phyloP scores from a whole-genome alignment of 805 yeast species.

The Starmerella floricola region DNA sequence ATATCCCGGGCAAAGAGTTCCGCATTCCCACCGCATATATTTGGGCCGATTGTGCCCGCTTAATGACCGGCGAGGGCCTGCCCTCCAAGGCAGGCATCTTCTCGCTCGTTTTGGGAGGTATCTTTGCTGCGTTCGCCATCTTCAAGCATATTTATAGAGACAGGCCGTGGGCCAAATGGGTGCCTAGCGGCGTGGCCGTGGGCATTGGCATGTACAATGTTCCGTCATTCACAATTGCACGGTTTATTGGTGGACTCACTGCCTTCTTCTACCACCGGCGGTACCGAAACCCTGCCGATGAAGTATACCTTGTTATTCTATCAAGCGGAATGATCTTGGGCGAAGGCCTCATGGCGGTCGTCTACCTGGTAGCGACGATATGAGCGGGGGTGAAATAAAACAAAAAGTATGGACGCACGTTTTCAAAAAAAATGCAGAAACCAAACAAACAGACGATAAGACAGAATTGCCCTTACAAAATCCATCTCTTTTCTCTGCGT shows the following conservation, averaged over 20 bases:
- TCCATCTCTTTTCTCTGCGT: too few species aligned
- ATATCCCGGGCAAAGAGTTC: conserved; percentile 69
- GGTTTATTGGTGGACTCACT: conserved; percentile 77
- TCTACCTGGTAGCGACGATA: conserved; percentile 62
- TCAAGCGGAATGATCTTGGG: conserved; percentile 90
- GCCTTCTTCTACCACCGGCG: conserved; percentile 39
- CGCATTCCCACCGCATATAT: conserved; percentile 90
- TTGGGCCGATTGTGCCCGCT: conserved; percentile 91
- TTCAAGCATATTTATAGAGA: conserved; percentile 30
- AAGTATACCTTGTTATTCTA: conserved; percentile 68
- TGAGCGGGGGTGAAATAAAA: too few species aligned
- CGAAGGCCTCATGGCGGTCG: conserved; percentile 78
- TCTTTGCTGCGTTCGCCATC: conserved; percentile 49
- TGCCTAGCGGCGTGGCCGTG: conserved; percentile 94
- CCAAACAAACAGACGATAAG: too few species aligned
- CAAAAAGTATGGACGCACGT: too few species aligned
- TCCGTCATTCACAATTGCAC: conserved; percentile 85
- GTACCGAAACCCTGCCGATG: conserved; percentile 33
- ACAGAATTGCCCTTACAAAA: too few species aligned
- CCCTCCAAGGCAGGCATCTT: conserved; percentile 66
- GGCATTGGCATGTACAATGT: conserved; percentile 93
- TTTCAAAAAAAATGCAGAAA: too few species aligned
- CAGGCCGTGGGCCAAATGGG: conserved; percentile 31
- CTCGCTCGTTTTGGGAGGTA: conserved; percentile 55
- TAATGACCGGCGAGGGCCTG: conserved; percentile 81